Conservation (phyloP, 768 basidiomycete genomes). For the Sistotremastrum niveocremeum region DNA sequence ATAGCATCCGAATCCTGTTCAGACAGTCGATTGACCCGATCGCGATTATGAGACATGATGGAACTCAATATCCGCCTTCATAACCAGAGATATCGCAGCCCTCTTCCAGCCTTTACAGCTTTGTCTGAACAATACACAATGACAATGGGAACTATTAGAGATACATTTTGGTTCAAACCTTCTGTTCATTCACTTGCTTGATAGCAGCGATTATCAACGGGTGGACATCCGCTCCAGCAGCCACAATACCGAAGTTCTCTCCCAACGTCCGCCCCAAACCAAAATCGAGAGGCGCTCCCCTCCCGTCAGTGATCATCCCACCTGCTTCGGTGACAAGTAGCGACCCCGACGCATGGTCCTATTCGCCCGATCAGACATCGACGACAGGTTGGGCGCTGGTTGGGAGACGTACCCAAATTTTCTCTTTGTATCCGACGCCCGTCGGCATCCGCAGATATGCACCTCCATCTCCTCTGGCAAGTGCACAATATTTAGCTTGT, state of each 20-base stretch:
- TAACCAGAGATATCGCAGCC: too few relatives aligned
- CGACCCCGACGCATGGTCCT: conserved; percentile 87
- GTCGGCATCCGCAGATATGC: conserved; percentile 73
- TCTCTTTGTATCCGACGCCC: conserved; percentile 70
- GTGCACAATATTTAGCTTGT: conserved; percentile 87
- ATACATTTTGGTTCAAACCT: conserved; percentile 3
- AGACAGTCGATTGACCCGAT: too few relatives aligned
- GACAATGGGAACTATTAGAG: too few relatives aligned
- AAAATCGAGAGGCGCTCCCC: conserved; percentile 70
- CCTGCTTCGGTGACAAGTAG: conserved; percentile 83
- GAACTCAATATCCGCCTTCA: too few relatives aligned
- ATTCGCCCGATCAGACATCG: neutral
- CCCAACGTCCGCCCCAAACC: conserved; percentile 75
- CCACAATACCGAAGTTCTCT: conserved; percentile 80
- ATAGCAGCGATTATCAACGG: conserved; percentile 59
- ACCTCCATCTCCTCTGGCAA: conserved; percentile 77
- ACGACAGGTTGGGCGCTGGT: neutral
- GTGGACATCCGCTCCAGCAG: conserved; percentile 63
- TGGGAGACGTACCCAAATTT: conserved; percentile 69
- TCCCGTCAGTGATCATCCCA: conserved; percentile 75
- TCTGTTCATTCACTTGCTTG: conserved; percentile 34
- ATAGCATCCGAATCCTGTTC: too few relatives aligned
- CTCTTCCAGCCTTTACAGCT: too few relatives aligned
- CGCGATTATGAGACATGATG: too few relatives aligned
- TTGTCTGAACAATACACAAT: too few relatives aligned